Evolutionary conservation across 192 early-diverging fungal genomes (phyloP).

Genomic region (Coemansia sp.): DNA sequence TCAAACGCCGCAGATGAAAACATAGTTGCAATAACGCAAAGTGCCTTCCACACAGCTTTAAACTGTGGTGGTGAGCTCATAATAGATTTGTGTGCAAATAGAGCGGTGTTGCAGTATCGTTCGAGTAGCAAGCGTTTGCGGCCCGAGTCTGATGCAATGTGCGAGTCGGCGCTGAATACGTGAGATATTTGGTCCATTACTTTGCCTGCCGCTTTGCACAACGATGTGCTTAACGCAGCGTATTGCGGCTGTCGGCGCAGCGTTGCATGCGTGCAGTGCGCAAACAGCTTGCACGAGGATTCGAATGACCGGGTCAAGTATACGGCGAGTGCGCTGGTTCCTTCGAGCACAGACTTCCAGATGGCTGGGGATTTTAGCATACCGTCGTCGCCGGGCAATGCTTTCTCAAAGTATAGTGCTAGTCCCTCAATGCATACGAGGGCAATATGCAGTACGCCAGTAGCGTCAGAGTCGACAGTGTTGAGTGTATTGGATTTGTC

Average conservation of each 20-base stretch:
- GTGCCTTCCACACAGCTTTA: slow-evolving; percentile 26
- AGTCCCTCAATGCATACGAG: slow-evolving; percentile 5
- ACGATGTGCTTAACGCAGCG: not conserved
- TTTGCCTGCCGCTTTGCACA: slow-evolving; percentile 13
- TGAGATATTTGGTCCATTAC: slow-evolving; percentile 22
- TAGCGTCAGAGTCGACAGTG: not conserved
- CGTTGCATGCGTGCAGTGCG: slow-evolving; percentile 7
- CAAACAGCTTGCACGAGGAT: slow-evolving; percentile 14
- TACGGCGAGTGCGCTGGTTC: slow-evolving; percentile 20
- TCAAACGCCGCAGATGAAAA: slow-evolving; percentile 26
- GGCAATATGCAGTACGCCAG: not conserved
- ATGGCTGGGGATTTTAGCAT: slow-evolving; percentile 28
- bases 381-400: slow-evolving; percentile 19
- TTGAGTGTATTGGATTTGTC: not conserved
- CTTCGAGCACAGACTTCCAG: slow-evolving; percentile 37
- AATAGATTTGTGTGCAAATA: slow-evolving; percentile 20
- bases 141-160: slow-evolving; percentile 17
- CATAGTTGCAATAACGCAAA: slow-evolving; percentile 27
- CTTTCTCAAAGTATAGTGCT: slow-evolving; percentile 9
- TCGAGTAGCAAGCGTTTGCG: slow-evolving; percentile 31
- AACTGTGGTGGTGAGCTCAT: slow-evolving; percentile 33
- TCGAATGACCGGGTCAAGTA: slow-evolving; percentile 30
- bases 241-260: slow-evolving; percentile 2
- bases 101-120: slow-evolving; percentile 14
- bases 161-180: slow-evolving; percentile 22